A percentile compares a stretch with the other conserved stretches of the same genome.
phyloP scores from a whole-genome alignment of 129 eudicot genomes.

The Arctium lappa region DNA sequence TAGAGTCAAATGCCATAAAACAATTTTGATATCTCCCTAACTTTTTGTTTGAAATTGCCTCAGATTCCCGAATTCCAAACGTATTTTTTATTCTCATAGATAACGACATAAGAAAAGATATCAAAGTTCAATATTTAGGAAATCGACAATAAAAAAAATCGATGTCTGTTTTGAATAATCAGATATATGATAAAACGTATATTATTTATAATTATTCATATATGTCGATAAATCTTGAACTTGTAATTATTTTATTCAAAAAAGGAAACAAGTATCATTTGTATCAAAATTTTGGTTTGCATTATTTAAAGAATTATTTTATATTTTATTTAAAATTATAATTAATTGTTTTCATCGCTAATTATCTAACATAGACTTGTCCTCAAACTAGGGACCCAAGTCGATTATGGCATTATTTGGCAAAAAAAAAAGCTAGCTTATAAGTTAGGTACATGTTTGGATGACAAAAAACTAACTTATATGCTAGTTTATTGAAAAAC shows the following conservation, averaged over 20 bases:
- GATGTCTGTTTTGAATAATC: neutral
- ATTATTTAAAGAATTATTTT: too few relatives aligned
- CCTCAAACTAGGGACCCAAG: neutral
- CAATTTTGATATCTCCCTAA: neutral
- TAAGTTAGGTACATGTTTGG: too few relatives aligned
- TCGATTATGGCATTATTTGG: neutral
- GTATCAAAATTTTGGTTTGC: too few relatives aligned
- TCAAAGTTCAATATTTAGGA: neutral
- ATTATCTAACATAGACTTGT: neutral
- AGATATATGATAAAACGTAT: neutral
- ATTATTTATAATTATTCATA: neutral
- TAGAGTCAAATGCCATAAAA: neutral
- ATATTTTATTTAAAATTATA: neutral
- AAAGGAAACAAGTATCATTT: too few relatives aligned
- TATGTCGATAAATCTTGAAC: neutral
- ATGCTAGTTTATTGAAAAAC: too few relatives aligned
- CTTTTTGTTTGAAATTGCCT: neutral
- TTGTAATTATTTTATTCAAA: too few relatives aligned
- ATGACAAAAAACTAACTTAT: too few relatives aligned
- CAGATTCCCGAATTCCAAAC: neutral
- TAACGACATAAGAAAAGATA: neutral
- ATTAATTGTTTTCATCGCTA: neutral
- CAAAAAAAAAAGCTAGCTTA: too few relatives aligned
- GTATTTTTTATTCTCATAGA: neutral
- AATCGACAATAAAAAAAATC: neutral